Conservation (phyloP, 2,329 filamentous ascomycete genomes). For the Botrytis paeoniae region DNA sequence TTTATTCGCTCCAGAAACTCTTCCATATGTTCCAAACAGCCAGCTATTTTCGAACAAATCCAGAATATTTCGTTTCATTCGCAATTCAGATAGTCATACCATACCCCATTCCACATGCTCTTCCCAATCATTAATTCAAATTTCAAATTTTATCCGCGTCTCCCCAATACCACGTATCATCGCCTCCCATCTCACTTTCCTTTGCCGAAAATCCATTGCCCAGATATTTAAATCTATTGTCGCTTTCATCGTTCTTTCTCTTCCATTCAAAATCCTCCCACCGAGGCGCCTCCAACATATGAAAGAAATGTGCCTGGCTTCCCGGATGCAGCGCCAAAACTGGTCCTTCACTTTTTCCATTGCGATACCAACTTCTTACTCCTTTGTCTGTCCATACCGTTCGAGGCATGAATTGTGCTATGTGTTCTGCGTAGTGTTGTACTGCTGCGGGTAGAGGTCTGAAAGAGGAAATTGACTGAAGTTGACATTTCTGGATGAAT, state of each 20-base stretch:
- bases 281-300: slow-evolving; percentile 17
- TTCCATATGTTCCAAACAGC: not conserved
- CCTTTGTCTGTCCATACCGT: slow-evolving; percentile 23
- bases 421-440: slow-evolving; percentile 37
- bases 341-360: slow-evolving; percentile 19
- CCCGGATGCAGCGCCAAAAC: slow-evolving; percentile 27
- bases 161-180: slow-evolving; percentile 20
- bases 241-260: not conserved
- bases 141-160: not conserved
- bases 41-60: not conserved
- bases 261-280: slow-evolving; percentile 24
- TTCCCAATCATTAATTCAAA: too few species aligned
- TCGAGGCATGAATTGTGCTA: slow-evolving; percentile 34
- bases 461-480: slow-evolving; percentile 44
- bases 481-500: slow-evolving; percentile 44
- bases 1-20: not conserved
- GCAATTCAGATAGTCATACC: too few species aligned
- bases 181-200: slow-evolving; percentile 9
- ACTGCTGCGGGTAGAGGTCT: slow-evolving; percentile 41
- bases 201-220: slow-evolving; percentile 23
- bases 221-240: slow-evolving; percentile 23
- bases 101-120: too few species aligned
- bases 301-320: slow-evolving; percentile 24
- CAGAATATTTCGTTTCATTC: not conserved
- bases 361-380: slow-evolving; percentile 32